phyloP scores from a whole-genome alignment of 208 protist species.

The Porcisia deanei region DNA sequence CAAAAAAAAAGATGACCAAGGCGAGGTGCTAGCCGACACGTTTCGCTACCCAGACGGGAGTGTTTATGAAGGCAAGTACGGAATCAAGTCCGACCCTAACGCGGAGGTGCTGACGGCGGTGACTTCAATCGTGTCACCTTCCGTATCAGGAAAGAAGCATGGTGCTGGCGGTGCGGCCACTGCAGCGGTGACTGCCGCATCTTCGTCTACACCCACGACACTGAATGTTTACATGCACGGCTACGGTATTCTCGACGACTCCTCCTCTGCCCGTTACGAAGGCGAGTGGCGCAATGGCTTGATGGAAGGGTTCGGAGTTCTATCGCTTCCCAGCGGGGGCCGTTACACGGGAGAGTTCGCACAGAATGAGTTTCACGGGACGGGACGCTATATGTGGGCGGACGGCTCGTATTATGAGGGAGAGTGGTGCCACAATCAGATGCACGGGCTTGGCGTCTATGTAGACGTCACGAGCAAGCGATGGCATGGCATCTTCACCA shows the following conservation, averaged over 20 bases:
- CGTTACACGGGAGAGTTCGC: constrained; percentile 61
- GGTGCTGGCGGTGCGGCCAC: constrained; percentile 7
- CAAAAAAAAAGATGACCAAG: constrained; percentile 73
- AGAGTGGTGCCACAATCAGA: constrained; percentile 73
- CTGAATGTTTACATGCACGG: constrained; percentile 31
- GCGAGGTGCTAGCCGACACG: constrained; percentile 46
- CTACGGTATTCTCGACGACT: constrained; percentile 39
- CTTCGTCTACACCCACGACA: neutral
- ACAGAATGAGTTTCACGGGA: constrained; percentile 65
- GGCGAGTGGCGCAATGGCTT: constrained; percentile 83
- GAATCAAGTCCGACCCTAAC: constrained; percentile 21
- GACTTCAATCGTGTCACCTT: constrained; percentile 4
- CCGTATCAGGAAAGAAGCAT: constrained; percentile 19
- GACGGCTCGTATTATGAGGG: constrained; percentile 90
- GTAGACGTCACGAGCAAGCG: constrained; percentile 61
- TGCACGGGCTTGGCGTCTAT: constrained; percentile 88
- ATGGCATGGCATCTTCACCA: constrained; percentile 79
- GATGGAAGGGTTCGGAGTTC: constrained; percentile 60
- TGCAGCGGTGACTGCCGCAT: neutral
- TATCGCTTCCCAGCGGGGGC: constrained; percentile 61
- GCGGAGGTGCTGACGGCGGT: constrained; percentile 11
- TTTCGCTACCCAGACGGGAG: constrained; percentile 76
- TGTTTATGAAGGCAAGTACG: constrained; percentile 63
- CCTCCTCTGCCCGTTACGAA: constrained; percentile 70
- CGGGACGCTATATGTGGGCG: constrained; percentile 81